A percentile compares a stretch with the other conserved stretches of the same genome.
phyloP scores from a whole-genome alignment of 176 grass and related monocot genomes.

The Rhipidocladum racemiflorum region DNA sequence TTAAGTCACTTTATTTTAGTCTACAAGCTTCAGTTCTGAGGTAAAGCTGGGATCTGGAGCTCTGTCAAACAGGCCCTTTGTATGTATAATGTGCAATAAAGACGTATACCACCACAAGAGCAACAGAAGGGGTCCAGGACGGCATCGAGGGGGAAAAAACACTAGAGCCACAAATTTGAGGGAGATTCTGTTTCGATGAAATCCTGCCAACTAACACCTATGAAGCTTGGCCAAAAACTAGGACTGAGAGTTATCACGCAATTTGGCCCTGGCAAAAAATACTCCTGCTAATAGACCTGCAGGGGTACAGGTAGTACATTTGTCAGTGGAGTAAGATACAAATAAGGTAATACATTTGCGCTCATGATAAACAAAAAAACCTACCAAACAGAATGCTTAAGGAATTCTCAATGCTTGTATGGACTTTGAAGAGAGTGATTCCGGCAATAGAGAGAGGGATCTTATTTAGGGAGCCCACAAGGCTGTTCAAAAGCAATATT shows the following conservation, averaged over 20 bases:
- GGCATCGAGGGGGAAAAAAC: neutral
- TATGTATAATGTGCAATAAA: constrained; percentile 29
- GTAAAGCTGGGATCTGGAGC: no score
- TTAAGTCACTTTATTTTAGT: no score
- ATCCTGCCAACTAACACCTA: constrained; percentile 11
- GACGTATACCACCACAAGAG: constrained; percentile 41
- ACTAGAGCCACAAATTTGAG: neutral
- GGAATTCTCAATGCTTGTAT: constrained; percentile 80
- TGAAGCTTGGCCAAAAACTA: constrained; percentile 23
- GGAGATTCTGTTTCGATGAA: neutral
- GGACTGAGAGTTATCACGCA: constrained; percentile 43
- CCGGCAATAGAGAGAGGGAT: constrained; percentile 87
- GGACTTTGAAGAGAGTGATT: constrained; percentile 79
- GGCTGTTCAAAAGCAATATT: constrained; percentile 44
- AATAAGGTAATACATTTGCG: neutral
- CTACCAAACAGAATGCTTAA: constrained; percentile 80
- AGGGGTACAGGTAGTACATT: neutral
- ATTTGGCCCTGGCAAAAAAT: constrained; percentile 82
- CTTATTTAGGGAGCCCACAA: constrained; percentile 94
- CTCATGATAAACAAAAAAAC: constrained; percentile 7
- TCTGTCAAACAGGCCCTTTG: no score
- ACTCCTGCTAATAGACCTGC: constrained; percentile 83
- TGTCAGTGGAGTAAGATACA: neutral
- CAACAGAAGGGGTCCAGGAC: constrained; percentile 9
- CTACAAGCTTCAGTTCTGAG: no score